Conservation (phyloP, 2,329 filamentous ascomycete species). For the Trichoderma harzianum region DNA sequence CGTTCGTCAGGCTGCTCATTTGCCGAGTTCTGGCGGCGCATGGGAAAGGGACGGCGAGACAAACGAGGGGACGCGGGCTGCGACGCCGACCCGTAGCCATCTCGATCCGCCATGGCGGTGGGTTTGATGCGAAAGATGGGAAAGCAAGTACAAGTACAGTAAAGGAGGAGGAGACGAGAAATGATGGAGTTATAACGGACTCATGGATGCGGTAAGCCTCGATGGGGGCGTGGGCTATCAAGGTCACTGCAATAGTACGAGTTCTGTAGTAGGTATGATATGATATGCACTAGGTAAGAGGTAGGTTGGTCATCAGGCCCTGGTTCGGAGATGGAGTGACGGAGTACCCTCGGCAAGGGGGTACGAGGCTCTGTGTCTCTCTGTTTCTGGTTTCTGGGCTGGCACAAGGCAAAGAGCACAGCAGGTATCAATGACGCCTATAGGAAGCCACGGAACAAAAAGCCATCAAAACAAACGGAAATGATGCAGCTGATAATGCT, state of each 20-base stretch:
- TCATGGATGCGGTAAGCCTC: slow-evolving; percentile 7
- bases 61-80: slow-evolving; percentile 35
- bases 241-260: background rate
- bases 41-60: slow-evolving; percentile 27
- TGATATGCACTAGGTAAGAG: background rate
- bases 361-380: background rate
- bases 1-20: slow-evolving; percentile 41
- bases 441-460: background rate
- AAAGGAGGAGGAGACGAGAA: background rate
- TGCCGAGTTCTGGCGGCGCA: slow-evolving; percentile 29
- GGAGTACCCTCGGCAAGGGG: background rate
- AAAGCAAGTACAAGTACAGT: background rate
- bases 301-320: background rate
- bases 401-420: background rate
- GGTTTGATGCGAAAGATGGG: background rate
- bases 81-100: slow-evolving; percentile 27
- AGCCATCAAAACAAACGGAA: background rate
- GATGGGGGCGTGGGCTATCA: slow-evolving; percentile 9
- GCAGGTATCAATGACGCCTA: background rate
- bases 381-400: background rate
- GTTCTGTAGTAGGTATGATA: background rate
- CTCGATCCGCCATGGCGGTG: slow-evolving; percentile 31
- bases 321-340: background rate
- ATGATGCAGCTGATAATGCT: background rate
- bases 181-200: background rate